Evolutionary conservation across 768 basidiomycete genomes (phyloP), one percentile per base, ranked within the genome.

Genomic region (Amanita fuliginea): DNA sequence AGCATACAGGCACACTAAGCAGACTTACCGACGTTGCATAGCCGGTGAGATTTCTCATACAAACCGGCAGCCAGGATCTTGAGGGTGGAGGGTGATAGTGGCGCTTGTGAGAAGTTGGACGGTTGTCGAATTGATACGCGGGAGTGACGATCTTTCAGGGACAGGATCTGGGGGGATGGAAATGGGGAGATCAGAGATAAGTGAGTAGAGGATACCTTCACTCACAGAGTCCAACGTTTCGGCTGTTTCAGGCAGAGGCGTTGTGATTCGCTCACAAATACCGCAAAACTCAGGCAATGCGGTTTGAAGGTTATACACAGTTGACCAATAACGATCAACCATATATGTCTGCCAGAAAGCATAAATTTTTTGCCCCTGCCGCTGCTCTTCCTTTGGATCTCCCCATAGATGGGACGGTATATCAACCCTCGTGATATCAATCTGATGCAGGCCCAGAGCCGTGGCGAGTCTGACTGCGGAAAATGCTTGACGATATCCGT

Each of bases 261-360:
- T 81, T 52, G 70, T 72, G 47, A 81, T 74, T 34, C 68, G 64
- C 37, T 68, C 69, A 48, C 70, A 70, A 4, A 70, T 66, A 46
- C 66, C 63, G 46, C 73, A 71, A 44, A 74, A 72, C 47, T 77
- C 75, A 8, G 77, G 72, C 4, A 78, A 65, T 1, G 74, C 76
- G 14, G 73, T 67, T 8, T 76, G 76, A 24, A 79, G 65, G 3
- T 75, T 77, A 54, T 72, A 74, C 2, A 71, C 73, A 5, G 75
- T 72, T 13, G 77, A 70, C 77, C 79, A 81, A 26, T 73, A 73
- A 22, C 78, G 69, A 54, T 81, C 79, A n/a, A 80, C 69, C 60
- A 73, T 71, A 56, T 77, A 80, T 16, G 78, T 69, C 60, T 80
- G 76, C 80, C 80, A 81, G 59, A 81, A 80, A 6, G 74, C 69